These are phyloP conservation scores for Tylopilus sp. DNA, from an alignment of 1,284 basidiomycete genomes.

Conservation along the genomic window DNA sequence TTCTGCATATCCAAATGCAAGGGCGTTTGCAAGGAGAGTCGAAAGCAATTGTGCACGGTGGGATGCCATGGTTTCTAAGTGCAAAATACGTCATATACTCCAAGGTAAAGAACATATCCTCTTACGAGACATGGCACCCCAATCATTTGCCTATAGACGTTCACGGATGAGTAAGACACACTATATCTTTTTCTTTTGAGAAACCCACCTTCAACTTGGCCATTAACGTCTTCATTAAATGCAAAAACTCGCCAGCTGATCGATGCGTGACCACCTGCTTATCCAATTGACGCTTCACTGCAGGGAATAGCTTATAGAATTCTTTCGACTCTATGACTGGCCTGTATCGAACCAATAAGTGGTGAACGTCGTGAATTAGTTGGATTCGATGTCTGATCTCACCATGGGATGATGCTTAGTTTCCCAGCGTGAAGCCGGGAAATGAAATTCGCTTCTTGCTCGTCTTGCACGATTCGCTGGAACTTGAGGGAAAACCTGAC, in stretches of 20 bases:
- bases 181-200: background rate
- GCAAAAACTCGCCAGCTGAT: conserved; percentile 54
- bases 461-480: conserved; percentile 54
- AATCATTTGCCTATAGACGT: conserved; percentile 49
- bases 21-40: conserved; percentile 43
- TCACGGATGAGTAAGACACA: background rate
- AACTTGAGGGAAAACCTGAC: conserved; percentile 55
- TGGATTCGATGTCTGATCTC: background rate
- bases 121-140: conserved; percentile 61
- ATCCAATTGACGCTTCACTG: conserved; percentile 47
- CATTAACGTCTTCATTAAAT: conserved; percentile 62
- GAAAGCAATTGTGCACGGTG: conserved; percentile 51
- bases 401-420: conserved; percentile 56
- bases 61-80: conserved; percentile 53
- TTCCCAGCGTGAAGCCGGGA: conserved; percentile 53
- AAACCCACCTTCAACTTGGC: conserved; percentile 57
- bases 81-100: background rate
- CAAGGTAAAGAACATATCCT: background rate
- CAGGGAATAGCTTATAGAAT: conserved; percentile 54
- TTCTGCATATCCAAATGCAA: conserved; percentile 49
- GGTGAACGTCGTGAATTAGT: background rate
- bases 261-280: conserved; percentile 49
- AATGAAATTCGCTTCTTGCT: conserved; percentile 63
- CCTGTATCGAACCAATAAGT: conserved; percentile 31
- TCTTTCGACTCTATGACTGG: conserved; percentile 61